phyloP scores from a whole-genome alignment of 2,329 filamentous ascomycete species.

The Fusarium sp. region DNA sequence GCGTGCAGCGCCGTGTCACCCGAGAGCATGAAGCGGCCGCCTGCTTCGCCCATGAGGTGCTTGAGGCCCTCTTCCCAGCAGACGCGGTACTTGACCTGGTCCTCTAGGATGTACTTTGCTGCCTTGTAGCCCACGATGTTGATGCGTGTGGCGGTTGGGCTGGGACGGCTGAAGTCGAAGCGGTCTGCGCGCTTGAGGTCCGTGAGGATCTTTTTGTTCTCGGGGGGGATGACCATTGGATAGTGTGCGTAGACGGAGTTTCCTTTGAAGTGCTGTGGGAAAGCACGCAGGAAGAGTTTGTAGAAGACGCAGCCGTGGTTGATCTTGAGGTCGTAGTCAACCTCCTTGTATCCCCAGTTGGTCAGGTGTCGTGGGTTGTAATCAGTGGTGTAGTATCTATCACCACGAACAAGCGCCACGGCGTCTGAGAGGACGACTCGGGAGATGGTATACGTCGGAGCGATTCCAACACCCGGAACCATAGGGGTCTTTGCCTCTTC shows the following conservation, averaged over 20 bases:
- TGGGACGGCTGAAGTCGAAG: constrained; percentile 77
- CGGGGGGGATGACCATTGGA: constrained; percentile 76
- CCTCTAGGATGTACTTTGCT: constrained; percentile 72
- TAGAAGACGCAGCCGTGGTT: constrained; percentile 89
- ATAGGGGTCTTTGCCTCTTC: constrained; percentile 82
- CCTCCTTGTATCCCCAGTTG: constrained; percentile 86
- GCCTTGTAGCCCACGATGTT: constrained; percentile 72
- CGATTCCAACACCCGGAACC: constrained; percentile 79
- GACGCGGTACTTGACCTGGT: constrained; percentile 72
- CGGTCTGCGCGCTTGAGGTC: constrained; percentile 74
- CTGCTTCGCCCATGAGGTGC: constrained; percentile 70
- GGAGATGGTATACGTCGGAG: constrained; percentile 81
- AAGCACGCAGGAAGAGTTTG: constrained; percentile 83
- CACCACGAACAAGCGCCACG: constrained; percentile 81
- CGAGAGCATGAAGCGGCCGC: constrained; percentile 69
- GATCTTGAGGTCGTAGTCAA: constrained; percentile 77
- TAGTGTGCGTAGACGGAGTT: constrained; percentile 88
- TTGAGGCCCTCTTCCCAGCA: constrained; percentile 74
- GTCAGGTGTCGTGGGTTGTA: constrained; percentile 81
- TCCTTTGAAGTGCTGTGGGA: constrained; percentile 82
- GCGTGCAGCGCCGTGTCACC: constrained; percentile 63
- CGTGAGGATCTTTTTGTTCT: constrained; percentile 79
- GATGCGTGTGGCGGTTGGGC: constrained; percentile 62
- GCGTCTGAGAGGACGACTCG: constrained; percentile 83
- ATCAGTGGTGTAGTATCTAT: constrained; percentile 84